Conservation (phyloP, 2,329 filamentous ascomycete genomes). For the Pseudocercospora fuligena region DNA sequence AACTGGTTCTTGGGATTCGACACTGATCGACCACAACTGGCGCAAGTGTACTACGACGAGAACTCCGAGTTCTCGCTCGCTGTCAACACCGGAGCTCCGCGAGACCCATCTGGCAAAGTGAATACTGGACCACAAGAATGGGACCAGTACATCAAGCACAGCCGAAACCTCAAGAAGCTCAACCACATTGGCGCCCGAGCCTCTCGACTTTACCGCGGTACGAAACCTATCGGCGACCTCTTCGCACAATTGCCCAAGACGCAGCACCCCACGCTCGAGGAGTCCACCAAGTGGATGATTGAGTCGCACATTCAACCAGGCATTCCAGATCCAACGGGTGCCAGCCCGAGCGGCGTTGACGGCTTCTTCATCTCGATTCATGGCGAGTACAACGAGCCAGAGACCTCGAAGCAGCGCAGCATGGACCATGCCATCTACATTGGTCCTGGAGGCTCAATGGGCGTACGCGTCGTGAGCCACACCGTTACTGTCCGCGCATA, state of each 20-base stretch:
- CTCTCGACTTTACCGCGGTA: conserved; percentile 69
- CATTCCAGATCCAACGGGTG: conserved; percentile 70
- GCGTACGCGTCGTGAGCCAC: conserved; percentile 79
- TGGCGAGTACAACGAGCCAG: conserved; percentile 78
- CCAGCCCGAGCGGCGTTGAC: conserved; percentile 69
- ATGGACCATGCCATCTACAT: conserved; percentile 78
- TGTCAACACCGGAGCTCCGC: conserved; percentile 67
- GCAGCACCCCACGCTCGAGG: conserved; percentile 72
- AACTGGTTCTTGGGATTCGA: conserved; percentile 78
- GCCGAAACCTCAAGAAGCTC: conserved; percentile 77
- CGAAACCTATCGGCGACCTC: conserved; percentile 66
- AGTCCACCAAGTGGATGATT: conserved; percentile 76
- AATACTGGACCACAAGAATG: conserved; percentile 61
- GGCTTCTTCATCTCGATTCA: conserved; percentile 80
- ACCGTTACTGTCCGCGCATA: conserved; percentile 75
- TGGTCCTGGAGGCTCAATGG: conserved; percentile 69
- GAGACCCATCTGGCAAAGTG: conserved; percentile 46
- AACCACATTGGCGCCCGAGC: conserved; percentile 64
- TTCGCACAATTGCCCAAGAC: conserved; percentile 76
- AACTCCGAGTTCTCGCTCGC: conserved; percentile 76
- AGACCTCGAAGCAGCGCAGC: conserved; percentile 66
- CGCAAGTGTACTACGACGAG: conserved; percentile 74
- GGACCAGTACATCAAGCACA: conserved; percentile 76
- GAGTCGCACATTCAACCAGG: conserved; percentile 78
- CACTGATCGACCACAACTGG: conserved; percentile 67